phyloP scores from a whole-genome alignment of 805 yeast species.

The Pichia nakasei region DNA sequence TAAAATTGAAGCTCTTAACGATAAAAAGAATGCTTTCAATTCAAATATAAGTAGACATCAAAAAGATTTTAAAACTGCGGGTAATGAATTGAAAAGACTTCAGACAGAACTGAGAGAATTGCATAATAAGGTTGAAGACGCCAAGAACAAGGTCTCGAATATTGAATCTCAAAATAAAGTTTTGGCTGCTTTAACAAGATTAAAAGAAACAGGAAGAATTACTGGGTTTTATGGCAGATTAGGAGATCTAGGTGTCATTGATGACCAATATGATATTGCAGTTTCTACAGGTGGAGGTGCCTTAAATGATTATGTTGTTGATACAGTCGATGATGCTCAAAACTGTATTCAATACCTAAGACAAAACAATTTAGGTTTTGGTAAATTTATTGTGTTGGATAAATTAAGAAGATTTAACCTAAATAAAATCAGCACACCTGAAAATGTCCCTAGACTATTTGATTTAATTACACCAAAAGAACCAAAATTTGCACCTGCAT shows the following conservation, averaged over 20 bases:
- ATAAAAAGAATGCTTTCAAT: conserved; percentile 39
- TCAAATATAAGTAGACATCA: conserved; percentile 54
- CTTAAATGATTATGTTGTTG: conserved; percentile 89
- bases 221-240: conserved; percentile 82
- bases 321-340: conserved; percentile 53
- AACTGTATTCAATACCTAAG: conserved; percentile 70
- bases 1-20: conserved; percentile 35
- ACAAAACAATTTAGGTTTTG: conserved; percentile 77
- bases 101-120: conserved; percentile 41
- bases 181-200: conserved; percentile 52
- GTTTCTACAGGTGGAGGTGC: conserved; percentile 92
- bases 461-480: conserved; percentile 70
- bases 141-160: conserved; percentile 47
- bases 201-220: conserved; percentile 75
- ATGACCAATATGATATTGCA: conserved; percentile 83
- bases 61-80: conserved; percentile 44
- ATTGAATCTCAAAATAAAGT: conserved; percentile 68
- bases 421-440: conserved; percentile 58
- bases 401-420: conserved; percentile 60
- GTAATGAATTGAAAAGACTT: conserved; percentile 41
- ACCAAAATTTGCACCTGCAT: conserved; percentile 71
- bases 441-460: conserved; percentile 68
- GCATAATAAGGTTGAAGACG: conserved; percentile 60
- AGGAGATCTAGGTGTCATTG: conserved; percentile 90
- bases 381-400: conserved; percentile 73